Evolutionary conservation across 371 early-diverging fungal genomes (phyloP).

Genomic region (Apophysomyces trapeziformis): DNA sequence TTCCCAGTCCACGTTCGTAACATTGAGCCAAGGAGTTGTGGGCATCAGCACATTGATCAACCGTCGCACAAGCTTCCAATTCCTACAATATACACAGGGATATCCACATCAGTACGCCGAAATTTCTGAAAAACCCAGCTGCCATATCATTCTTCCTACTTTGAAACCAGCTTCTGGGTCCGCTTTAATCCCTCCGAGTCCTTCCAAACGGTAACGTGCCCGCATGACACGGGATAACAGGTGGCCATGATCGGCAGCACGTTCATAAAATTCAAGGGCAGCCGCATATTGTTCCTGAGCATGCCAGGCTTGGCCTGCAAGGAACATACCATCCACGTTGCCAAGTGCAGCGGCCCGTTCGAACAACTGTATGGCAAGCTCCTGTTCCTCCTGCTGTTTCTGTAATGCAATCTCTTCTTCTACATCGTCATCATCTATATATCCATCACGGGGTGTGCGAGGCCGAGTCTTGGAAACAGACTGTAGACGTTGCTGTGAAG

Average conservation of each 20-base stretch:
- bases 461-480: not conserved
- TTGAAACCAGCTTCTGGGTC: slow-evolving; percentile 45
- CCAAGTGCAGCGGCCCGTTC: slow-evolving; percentile 46
- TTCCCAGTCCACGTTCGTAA: slow-evolving; percentile 50
- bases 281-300: slow-evolving; percentile 49
- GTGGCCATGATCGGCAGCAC: slow-evolving; percentile 45
- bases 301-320: slow-evolving; percentile 51
- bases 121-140: too few relatives aligned
- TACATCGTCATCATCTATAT: slow-evolving; percentile 13
- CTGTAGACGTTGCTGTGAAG: slow-evolving; percentile 9
- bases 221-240: slow-evolving; percentile 43
- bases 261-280: slow-evolving; percentile 46
- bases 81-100: slow-evolving; percentile 25
- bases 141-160: slow-evolving; percentile 19
- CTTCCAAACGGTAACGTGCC: slow-evolving; percentile 45
- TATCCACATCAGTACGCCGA: too few relatives aligned
- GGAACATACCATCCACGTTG: slow-evolving; percentile 44
- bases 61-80: slow-evolving; percentile 44
- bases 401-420: slow-evolving; percentile 7
- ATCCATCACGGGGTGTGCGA: not conserved
- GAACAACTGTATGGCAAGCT: slow-evolving; percentile 40
- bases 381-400: slow-evolving; percentile 38
- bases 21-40: slow-evolving; percentile 51
- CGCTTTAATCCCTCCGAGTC: slow-evolving; percentile 39
- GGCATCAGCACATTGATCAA: slow-evolving; percentile 34